Evolutionary conservation across 2,329 filamentous ascomycete species (phyloP), one percentile per base, ranked within the genome.

Genomic region (Metarhizium rileyi): DNA sequence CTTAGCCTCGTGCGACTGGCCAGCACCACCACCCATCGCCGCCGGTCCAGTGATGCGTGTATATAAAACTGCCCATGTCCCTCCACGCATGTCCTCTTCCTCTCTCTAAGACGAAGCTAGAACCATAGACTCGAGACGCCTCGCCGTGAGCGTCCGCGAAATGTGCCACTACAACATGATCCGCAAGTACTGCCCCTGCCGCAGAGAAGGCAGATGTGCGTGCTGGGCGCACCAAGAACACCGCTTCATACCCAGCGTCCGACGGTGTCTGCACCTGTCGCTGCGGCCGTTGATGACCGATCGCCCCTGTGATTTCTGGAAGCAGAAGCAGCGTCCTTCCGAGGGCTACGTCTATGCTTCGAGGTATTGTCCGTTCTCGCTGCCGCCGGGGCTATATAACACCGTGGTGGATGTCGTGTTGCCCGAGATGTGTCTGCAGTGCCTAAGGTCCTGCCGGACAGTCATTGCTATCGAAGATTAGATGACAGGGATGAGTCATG

Each of bases 91-190:
- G n/a, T n/a, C n/a, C n/a, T n/a, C n/a, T n/a, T n/a, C n/a, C n/a
- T n/a, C n/a, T n/a, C n/a, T n/a, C n/a, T n/a, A n/a, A n/a, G n/a
- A n/a, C n/a, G n/a, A n/a, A n/a, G n/a, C n/a, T n/a, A n/a, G n/a
- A n/a, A n/a, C n/a, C n/a, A n/a, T n/a, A n/a, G n/a, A n/a, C n/a
- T n/a, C n/a, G n/a, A n/a, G n/a, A n/a, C n/a, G n/a, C n/a, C n/a
- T n/a, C n/a, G n/a, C 28, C 28, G 12, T 6, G 6, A 36, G 6
- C 12, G 2, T 16, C 10, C 10, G 14, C 12, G n/a, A 6, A 44
- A 51, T 48, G 46, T 51, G 46, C 46, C 25, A 44, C 43, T 50
- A n/a, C 44, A 43, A 27, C 10, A 38, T 46, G 35, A 40, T 50
- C 33, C 40, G 48, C 27, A 26, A 45, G 14, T 46, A 20, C 22